Evolutionary conservation across 2,329 filamentous ascomycete species (phyloP).

Genomic region (Ciborinia camelliae): DNA sequence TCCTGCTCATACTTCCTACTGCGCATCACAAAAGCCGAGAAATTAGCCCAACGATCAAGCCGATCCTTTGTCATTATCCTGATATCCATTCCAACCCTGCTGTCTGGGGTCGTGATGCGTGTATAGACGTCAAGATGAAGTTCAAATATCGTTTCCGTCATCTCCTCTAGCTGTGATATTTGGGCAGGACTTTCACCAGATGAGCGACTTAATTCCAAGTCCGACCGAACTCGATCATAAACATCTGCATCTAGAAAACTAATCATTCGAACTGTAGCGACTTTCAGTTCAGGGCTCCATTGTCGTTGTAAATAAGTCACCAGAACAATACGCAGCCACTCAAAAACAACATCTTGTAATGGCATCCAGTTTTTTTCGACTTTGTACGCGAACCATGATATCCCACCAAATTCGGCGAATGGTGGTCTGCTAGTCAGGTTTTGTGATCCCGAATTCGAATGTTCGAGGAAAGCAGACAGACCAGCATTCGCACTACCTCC

Average conservation of each 20-base stretch:
- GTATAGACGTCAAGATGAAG: constrained; percentile 64
- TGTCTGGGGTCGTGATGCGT: constrained; percentile 58
- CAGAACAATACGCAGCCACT: constrained; percentile 53
- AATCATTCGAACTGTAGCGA: constrained; percentile 52
- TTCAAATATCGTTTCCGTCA: constrained; percentile 61
- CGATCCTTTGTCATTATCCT: constrained; percentile 54
- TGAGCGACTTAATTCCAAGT: constrained; percentile 38
- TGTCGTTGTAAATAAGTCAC: constrained; percentile 51
- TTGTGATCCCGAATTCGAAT: constrained; percentile 55
- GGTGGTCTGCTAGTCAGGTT: constrained; percentile 44
- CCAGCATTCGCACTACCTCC: constrained; percentile 40
- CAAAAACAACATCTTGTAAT: constrained; percentile 55
- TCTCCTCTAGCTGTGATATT: constrained; percentile 44
- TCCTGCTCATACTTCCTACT: constrained; percentile 27
- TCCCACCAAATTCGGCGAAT: constrained; percentile 52
- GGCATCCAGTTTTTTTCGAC: constrained; percentile 52
- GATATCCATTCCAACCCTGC: constrained; percentile 50
- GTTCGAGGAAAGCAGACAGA: constrained; percentile 60
- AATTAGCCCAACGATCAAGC: constrained; percentile 55
- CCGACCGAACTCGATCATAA: constrained; percentile 46
- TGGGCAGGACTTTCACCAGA: constrained; percentile 31
- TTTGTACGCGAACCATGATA: constrained; percentile 50
- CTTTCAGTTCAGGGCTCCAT: constrained; percentile 58
- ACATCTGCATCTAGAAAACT: constrained; percentile 50
- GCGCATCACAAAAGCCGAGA: constrained; percentile 52